Evolutionary conservation across 306 rosid species (phyloP).

Genomic region (Vigna nakashimae): DNA sequence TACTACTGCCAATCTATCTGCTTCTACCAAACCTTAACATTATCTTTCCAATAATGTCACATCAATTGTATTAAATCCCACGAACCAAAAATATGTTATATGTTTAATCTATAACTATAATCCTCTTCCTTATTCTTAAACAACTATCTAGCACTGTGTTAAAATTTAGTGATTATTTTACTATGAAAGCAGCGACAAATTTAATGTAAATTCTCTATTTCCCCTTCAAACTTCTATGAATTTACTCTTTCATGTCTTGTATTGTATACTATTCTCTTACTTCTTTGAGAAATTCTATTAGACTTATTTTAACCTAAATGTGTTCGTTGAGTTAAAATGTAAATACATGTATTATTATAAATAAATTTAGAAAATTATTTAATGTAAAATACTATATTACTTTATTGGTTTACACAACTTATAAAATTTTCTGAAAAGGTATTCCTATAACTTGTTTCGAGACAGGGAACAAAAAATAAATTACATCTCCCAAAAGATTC

Average conservation of each 20-base stretch:
- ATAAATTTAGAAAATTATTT: neutral
- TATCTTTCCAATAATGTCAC: slow-evolving; percentile 16
- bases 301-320: no score
- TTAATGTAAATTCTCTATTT: no score
- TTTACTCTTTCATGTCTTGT: neutral
- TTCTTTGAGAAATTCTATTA: neutral
- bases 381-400: neutral
- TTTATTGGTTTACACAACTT: neutral
- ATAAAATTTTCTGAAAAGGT: neutral
- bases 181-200: neutral
- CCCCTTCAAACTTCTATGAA: no score
- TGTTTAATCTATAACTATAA: slow-evolving; percentile 21
- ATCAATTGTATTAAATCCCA: slow-evolving; percentile 38
- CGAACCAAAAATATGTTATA: slow-evolving; percentile 22
- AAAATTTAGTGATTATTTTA: neutral
- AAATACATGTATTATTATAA: neutral
- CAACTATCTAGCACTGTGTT: neutral
- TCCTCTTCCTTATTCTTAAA: neutral
- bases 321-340: no score
- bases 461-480: neutral
- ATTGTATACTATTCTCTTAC: neutral
- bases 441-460: neutral
- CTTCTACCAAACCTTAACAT: slow-evolving; percentile 44
- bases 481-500: neutral
- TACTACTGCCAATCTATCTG: slow-evolving; percentile 39